Evolutionary conservation across 345 rosid genomes (phyloP).

Genomic region (Hirschfeldia incana): DNA sequence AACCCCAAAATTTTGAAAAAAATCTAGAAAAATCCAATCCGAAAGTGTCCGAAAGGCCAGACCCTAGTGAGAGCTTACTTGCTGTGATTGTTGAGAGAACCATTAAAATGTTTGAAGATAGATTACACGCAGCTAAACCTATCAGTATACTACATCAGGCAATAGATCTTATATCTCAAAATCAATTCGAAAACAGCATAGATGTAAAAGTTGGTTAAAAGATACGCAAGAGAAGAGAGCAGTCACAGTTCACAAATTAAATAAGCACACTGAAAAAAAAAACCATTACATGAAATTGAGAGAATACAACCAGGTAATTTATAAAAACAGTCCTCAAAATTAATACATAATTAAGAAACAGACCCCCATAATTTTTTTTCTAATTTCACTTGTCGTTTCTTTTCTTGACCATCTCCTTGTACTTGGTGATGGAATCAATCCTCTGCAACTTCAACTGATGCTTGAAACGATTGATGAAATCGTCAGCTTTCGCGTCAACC

Average conservation of each 20-base stretch:
- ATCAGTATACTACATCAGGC: constrained; percentile 3
- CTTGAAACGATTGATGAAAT: constrained; percentile 70
- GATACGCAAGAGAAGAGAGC: background rate
- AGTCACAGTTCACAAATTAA: background rate
- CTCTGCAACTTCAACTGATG: constrained; percentile 74
- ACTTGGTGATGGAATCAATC: constrained; percentile 61
- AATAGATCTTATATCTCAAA: background rate
- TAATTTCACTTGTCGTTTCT: constrained; percentile 35
- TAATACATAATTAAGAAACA: constrained; percentile 17
- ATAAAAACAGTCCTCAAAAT: constrained; percentile 8
- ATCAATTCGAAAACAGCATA: background rate
- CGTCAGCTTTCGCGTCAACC: constrained; percentile 84
- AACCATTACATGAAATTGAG: background rate
- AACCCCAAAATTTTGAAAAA: too few species aligned
- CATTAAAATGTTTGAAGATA: background rate
- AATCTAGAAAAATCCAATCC: background rate
- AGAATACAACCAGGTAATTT: background rate
- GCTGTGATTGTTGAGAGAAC: constrained; percentile 5
- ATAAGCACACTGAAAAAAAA: background rate
- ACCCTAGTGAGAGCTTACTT: constrained; percentile 20
- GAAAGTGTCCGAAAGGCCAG: background rate
- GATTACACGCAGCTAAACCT: background rate
- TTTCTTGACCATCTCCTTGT: constrained; percentile 55
- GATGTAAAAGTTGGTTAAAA: background rate
- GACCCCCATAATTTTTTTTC: background rate